Evolutionary conservation across 305 asterid species (phyloP).

Genomic region (Fraxinus sp.): DNA sequence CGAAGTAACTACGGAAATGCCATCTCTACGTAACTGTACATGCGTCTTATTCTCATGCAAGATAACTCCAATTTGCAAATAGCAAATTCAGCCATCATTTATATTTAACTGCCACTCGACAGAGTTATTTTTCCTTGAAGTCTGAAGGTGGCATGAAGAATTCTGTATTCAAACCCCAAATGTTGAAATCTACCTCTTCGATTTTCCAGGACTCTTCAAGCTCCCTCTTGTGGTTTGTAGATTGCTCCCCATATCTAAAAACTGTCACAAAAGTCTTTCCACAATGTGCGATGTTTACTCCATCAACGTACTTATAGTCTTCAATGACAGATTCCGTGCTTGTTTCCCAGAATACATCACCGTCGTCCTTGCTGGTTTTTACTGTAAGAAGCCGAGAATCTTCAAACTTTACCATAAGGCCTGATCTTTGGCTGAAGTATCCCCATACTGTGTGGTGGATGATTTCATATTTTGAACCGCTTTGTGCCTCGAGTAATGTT

Average conservation of each 20-base stretch:
- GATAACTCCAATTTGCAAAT: background rate
- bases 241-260: slow-evolving; percentile 71
- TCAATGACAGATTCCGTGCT: slow-evolving; percentile 64
- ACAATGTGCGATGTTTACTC: slow-evolving; percentile 71
- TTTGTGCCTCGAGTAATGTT: slow-evolving; percentile 67
- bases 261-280: slow-evolving; percentile 72
- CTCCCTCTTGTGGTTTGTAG: slow-evolving; percentile 57
- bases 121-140: slow-evolving; percentile 30
- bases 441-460: slow-evolving; percentile 90
- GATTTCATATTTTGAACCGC: slow-evolving; percentile 59
- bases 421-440: slow-evolving; percentile 77
- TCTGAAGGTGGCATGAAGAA: slow-evolving; percentile 84
- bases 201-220: slow-evolving; percentile 75
- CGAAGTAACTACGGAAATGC: background rate
- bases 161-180: slow-evolving; percentile 64
- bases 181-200: slow-evolving; percentile 82
- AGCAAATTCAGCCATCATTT: background rate
- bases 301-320: slow-evolving; percentile 69
- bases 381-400: slow-evolving; percentile 71
- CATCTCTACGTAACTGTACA: too few relatives aligned
- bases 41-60: background rate
- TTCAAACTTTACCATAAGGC: slow-evolving; percentile 68
- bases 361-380: slow-evolving; percentile 65
- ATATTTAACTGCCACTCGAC: background rate
- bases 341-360: slow-evolving; percentile 72